phyloP scores from a whole-genome alignment of 352 stramenopile species.

The Phytophthora sansomeana region DNA sequence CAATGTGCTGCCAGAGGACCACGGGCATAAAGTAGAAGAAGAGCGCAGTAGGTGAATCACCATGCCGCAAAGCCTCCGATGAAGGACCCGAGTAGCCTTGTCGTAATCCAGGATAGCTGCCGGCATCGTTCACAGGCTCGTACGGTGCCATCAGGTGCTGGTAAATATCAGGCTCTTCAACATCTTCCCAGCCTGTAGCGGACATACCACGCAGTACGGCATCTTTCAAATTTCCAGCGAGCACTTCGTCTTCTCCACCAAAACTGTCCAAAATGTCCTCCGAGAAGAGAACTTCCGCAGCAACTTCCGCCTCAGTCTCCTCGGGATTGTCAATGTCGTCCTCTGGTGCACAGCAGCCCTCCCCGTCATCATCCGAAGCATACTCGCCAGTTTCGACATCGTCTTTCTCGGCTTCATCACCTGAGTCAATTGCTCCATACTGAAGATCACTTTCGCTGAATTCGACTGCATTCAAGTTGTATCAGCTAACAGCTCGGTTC shows the following conservation, averaged over 20 bases:
- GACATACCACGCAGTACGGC: not conserved
- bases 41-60: not conserved
- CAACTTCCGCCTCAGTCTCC: conserved; percentile 1
- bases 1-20: not conserved
- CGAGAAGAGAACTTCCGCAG: conserved; percentile 13
- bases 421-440: conserved; percentile 21
- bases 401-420: conserved; percentile 18
- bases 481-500: conserved; percentile 9
- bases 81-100: conserved; percentile 10
- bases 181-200: not conserved
- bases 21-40: conserved; percentile 5
- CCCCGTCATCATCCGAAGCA: not conserved
- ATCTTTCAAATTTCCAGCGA: not conserved
- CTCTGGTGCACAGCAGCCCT: not conserved
- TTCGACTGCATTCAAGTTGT: conserved; percentile 6
- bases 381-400: conserved; percentile 10
- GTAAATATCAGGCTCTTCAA: not conserved
- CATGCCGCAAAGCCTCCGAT: not conserved
- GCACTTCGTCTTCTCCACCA: not conserved
- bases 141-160: not conserved
- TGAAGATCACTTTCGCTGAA: not conserved
- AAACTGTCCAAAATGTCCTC: conserved; percentile 8
- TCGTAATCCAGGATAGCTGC: conserved; percentile 7
- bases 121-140: conserved; percentile 1
- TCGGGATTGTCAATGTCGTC: conserved; percentile 10